Evolutionary conservation across 371 early-diverging fungal species (phyloP).

Genomic region (Lichtheimia ornata): DNA sequence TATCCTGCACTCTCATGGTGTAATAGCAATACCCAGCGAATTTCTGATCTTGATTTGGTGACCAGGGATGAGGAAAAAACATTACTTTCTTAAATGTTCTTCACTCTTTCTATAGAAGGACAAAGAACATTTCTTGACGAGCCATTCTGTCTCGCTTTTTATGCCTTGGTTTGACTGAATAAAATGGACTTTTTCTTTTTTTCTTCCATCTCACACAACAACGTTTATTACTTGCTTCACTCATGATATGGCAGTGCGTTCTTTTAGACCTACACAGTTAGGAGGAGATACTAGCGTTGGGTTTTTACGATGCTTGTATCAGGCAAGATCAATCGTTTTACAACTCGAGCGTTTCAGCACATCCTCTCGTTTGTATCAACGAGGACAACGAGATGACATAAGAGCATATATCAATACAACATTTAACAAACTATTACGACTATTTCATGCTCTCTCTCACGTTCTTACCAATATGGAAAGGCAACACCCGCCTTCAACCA

Average conservation of each 20-base stretch:
- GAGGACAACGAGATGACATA: neutral
- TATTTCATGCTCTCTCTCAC: neutral
- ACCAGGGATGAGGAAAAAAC: too few relatives aligned
- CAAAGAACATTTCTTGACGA: conserved; percentile 1
- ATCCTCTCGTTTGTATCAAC: neutral
- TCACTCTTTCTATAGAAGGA: neutral
- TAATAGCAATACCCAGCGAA: too few relatives aligned
- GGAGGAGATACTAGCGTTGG: neutral
- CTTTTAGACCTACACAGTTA: neutral
- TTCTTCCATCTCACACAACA: neutral
- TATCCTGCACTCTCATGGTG: too few relatives aligned
- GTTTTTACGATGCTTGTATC: conserved; percentile 2
- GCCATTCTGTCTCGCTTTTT: neutral
- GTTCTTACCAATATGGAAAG: neutral
- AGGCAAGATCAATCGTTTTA: neutral
- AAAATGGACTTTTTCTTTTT: neutral
- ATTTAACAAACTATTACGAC: neutral
- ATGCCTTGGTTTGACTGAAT: too few relatives aligned
- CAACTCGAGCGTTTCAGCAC: neutral
- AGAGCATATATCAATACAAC: neutral
- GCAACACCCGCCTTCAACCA: too few relatives aligned
- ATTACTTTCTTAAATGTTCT: neutral
- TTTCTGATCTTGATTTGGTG: too few relatives aligned
- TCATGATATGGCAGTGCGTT: conserved; percentile 2
- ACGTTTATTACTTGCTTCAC: neutral